Conservation (phyloP, 2,329 filamentous ascomycete species). For the Grosmannia serpens region DNA sequence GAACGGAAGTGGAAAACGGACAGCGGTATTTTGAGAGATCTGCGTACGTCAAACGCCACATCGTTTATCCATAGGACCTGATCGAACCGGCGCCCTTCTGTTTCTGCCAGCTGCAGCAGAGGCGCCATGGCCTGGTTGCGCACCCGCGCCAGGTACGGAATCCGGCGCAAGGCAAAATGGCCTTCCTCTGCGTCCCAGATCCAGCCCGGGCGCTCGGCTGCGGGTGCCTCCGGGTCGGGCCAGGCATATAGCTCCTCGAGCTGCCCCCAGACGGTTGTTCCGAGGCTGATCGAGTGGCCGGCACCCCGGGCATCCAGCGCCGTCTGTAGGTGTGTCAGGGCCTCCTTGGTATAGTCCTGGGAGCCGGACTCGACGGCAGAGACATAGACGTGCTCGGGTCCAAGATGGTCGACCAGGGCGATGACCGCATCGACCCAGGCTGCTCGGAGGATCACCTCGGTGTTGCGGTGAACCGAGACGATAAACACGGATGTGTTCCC, state of each 20-base stretch:
- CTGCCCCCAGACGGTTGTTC: constrained; percentile 41
- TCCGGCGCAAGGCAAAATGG: constrained; percentile 47
- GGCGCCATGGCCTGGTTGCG: constrained; percentile 53
- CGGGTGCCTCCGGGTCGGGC: constrained; percentile 16
- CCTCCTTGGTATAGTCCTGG: constrained; percentile 54
- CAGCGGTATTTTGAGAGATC: not conserved
- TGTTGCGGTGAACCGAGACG: constrained; percentile 57
- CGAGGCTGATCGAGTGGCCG: constrained; percentile 43
- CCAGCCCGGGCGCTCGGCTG: constrained; percentile 42
- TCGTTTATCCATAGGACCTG: constrained; percentile 50
- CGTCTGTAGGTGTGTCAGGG: constrained; percentile 43
- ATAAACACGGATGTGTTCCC: constrained; percentile 43
- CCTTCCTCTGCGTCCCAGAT: constrained; percentile 39
- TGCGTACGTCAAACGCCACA: constrained; percentile 42
- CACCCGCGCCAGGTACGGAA: constrained; percentile 54
- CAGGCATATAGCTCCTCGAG: constrained; percentile 38
- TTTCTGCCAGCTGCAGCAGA: constrained; percentile 32
- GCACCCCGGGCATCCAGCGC: constrained; percentile 39
- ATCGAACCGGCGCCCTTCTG: constrained; percentile 36
- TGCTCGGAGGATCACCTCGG: constrained; percentile 43
- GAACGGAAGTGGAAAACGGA: not conserved
- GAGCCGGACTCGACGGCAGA: constrained; percentile 57
- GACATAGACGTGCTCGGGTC: constrained; percentile 51
- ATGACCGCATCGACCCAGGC: constrained; percentile 50
- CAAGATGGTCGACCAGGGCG: constrained; percentile 42